These are phyloP conservation scores for Trypanosomatidae sp. DNA, from an alignment of 208 protist species.

Conservation along the genomic window DNA sequence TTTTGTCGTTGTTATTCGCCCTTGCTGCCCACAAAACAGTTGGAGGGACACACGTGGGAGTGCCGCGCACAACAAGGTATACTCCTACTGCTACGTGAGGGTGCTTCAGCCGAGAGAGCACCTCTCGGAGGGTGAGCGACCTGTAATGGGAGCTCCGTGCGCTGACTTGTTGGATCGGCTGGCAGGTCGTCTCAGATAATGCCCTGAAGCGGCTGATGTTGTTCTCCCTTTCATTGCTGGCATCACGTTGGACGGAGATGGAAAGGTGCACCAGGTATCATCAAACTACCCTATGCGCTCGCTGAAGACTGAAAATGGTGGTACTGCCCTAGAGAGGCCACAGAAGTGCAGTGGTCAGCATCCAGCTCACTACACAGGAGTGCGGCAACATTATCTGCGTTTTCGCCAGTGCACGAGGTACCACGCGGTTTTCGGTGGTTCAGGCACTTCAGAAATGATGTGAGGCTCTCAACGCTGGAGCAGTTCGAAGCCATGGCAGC, in stretches of 20 bases:
- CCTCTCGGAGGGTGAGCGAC: background rate
- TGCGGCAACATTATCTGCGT: conserved; percentile 10
- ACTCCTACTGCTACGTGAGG: background rate
- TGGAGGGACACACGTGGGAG: background rate
- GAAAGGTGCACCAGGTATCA: background rate
- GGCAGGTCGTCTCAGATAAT: background rate
- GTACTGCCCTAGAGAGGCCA: background rate
- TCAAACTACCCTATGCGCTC: background rate
- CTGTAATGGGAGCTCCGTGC: background rate
- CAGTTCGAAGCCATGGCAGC: conserved; percentile 69
- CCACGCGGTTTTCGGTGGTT: background rate
- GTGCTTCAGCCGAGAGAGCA: background rate
- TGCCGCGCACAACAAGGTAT: too few relatives aligned
- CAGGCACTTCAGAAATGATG: conserved; percentile 13
- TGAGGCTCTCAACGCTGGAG: conserved; percentile 32
- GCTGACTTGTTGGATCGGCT: background rate
- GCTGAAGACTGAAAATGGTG: background rate
- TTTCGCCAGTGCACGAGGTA: too few relatives aligned
- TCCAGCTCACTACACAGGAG: conserved; percentile 23
- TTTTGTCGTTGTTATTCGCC: background rate
- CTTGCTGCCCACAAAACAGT: background rate
- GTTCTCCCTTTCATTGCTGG: background rate
- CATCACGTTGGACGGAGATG: too few relatives aligned
- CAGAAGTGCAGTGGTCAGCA: background rate
- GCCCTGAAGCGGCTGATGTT: background rate